Evolutionary conservation across 169 alveolate genomes (phyloP), one percentile per base, ranked within the genome.

Genomic region (Toxoplasma gondii): DNA sequence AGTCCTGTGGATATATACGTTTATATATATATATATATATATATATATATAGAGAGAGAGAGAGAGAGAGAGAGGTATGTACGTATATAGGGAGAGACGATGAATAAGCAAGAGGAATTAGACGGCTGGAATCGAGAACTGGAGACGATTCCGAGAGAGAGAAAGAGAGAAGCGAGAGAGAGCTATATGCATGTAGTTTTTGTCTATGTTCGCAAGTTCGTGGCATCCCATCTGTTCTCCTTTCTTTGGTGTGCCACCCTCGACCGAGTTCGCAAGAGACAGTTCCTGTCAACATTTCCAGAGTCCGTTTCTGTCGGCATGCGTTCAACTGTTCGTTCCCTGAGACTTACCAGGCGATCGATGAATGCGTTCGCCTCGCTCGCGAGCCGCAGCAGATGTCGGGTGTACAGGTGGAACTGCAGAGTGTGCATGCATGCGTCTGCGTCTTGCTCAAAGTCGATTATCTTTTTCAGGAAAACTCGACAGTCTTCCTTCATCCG

Each of bases 331-430:
- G 31, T 69, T 69, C 24, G 34, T 69, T 69, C 36, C 19, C 81
- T 58, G 70, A 29, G 81, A 4, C 84, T 74, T n/a, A 74, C 84
- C 44, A 36, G 22, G 39, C 44, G 45, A 1, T 74, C 84, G 84
- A 74, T 31, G 84, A 74, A 74, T 1, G 43, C 19, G 44, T 74
- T 74, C n/a, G 84, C 84, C 22, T 10, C 84, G 24, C 49, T 19
- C 1, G 84, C 44, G 10, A 74, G 10, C 44, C n/a, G 39, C 84
- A 74, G 43, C 16, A 74, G 39, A 31, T 16, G 39, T 1, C 84
- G 84, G 27, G 84, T 74, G 84, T 74, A 74, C 39, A 22, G 24
- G 84, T 74, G 84, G 45, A 74, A 31, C 84, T 74, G 84, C 84
- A 31, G 84, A 16, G 39, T 31, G 45, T 74, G 84, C 84, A 74